Percentiles rank a stretch among this genome's conserved stretches.
These are phyloP conservation scores for Paecilomyces niveus DNA, from an alignment of 2,329 filamentous ascomycete species.

Conservation along the genomic window DNA sequence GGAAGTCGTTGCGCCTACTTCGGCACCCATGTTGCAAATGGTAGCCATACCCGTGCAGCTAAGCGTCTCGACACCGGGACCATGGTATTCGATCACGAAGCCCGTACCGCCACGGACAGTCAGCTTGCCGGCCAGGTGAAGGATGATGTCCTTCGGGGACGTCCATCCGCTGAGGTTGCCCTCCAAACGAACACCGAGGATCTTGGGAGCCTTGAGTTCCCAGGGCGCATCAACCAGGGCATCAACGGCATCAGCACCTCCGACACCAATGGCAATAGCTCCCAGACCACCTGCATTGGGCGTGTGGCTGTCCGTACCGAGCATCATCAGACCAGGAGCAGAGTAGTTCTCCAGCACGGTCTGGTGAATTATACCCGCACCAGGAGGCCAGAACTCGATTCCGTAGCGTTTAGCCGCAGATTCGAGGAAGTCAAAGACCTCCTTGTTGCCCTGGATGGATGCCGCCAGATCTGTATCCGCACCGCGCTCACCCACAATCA, in stretches of 20 bases:
- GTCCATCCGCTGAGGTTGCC: constrained; percentile 86
- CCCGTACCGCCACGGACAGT: constrained; percentile 93
- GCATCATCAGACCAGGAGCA: constrained; percentile 96
- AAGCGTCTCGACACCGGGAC: constrained; percentile 78
- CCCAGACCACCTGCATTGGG: constrained; percentile 94
- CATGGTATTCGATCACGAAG: constrained; percentile 90
- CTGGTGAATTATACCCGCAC: constrained; percentile 94
- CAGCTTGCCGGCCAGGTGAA: constrained; percentile 78
- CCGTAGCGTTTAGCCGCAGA: constrained; percentile 85
- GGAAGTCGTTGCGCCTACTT: constrained; percentile 92
- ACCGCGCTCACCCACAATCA: constrained; percentile 92
- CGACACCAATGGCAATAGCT: constrained; percentile 92
- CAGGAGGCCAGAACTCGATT: constrained; percentile 92
- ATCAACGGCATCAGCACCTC: constrained; percentile 94
- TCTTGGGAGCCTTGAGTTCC: constrained; percentile 91
- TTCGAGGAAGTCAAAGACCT: constrained; percentile 96
- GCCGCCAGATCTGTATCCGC: constrained; percentile 77
- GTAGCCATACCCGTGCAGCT: constrained; percentile 93
- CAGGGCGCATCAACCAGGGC: constrained; percentile 92
- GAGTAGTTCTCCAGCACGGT: constrained; percentile 97
- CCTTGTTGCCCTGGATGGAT: constrained; percentile 85
- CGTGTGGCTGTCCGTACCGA: constrained; percentile 94
- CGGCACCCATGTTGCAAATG: constrained; percentile 77
- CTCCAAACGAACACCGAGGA: constrained; percentile 77
- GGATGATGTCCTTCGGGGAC: constrained; percentile 90